Conservation (phyloP, 2,329 filamentous ascomycete genomes). For the Colletotrichum sp. region DNA sequence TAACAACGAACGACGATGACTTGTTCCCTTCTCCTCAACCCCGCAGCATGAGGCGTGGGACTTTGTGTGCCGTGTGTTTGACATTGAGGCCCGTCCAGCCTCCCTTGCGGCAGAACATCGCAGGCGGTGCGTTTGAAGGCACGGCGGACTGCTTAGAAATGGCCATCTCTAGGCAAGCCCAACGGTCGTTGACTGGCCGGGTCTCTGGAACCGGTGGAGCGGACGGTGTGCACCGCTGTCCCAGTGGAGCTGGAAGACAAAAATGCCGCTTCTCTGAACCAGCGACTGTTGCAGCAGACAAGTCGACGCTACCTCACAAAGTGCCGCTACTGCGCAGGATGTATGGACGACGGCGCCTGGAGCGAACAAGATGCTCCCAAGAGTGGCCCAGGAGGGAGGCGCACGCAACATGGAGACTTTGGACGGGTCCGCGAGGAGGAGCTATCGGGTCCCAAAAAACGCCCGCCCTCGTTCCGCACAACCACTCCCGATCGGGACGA, state of each 20-base stretch:
- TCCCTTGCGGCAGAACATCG: neutral
- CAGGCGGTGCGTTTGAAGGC: neutral
- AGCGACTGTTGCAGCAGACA: neutral
- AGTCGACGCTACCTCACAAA: neutral
- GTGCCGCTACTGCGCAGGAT: neutral
- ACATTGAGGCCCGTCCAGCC: neutral
- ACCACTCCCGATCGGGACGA: neutral
- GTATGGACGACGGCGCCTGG: neutral
- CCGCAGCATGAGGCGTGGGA: constrained; percentile 5
- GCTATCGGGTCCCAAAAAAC: neutral
- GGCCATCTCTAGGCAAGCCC: neutral
- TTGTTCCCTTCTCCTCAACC: neutral
- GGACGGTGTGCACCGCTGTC: neutral
- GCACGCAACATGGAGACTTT: neutral
- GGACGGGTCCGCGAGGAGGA: neutral
- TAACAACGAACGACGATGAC: neutral
- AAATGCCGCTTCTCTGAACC: constrained; percentile 15
- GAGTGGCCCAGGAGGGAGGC: neutral
- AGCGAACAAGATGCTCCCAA: neutral
- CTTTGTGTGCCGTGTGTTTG: neutral
- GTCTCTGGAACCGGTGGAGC: constrained; percentile 5
- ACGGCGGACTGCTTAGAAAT: constrained; percentile 8
- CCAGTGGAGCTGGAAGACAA: constrained; percentile 1
- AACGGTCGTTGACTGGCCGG: constrained; percentile 2
- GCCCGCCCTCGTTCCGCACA: neutral